Conservation (phyloP, 345 rosid species). For the Iberis pinnata region DNA sequence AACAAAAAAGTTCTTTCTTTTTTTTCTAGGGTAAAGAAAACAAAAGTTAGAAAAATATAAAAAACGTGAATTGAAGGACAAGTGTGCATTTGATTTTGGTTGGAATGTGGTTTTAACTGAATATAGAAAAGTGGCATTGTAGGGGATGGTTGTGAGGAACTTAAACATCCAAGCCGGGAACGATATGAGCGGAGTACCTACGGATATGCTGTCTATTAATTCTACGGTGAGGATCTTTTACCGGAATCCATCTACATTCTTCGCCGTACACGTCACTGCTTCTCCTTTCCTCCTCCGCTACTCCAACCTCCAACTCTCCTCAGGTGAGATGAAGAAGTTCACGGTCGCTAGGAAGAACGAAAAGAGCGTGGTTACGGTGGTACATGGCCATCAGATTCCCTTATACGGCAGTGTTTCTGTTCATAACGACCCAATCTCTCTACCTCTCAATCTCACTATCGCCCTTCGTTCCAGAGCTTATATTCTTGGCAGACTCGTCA, state of each 20-base stretch:
- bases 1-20: too few species aligned
- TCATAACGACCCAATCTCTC: constrained; percentile 34
- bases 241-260: constrained; percentile 76
- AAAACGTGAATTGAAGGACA: not conserved
- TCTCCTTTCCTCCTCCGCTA: constrained; percentile 65
- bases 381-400: constrained; percentile 67
- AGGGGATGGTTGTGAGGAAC: constrained; percentile 76
- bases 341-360: constrained; percentile 51
- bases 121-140: constrained; percentile 20
- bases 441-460: constrained; percentile 76
- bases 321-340: constrained; percentile 87
- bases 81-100: not conserved
- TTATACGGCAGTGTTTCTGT: constrained; percentile 67
- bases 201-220: constrained; percentile 86
- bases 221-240: constrained; percentile 83
- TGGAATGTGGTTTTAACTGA: not conserved
- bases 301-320: constrained; percentile 68
- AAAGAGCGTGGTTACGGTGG: constrained; percentile 41
- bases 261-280: constrained; percentile 84
- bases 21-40: too few species aligned
- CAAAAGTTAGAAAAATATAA: too few species aligned
- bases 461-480: constrained; percentile 72
- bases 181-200: constrained; percentile 75
- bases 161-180: constrained; percentile 83
- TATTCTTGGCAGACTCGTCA: constrained; percentile 63